Evolutionary conservation across 345 rosid species (phyloP), one percentile per base, ranked within the genome.

Genomic region (Syzygium grande): DNA sequence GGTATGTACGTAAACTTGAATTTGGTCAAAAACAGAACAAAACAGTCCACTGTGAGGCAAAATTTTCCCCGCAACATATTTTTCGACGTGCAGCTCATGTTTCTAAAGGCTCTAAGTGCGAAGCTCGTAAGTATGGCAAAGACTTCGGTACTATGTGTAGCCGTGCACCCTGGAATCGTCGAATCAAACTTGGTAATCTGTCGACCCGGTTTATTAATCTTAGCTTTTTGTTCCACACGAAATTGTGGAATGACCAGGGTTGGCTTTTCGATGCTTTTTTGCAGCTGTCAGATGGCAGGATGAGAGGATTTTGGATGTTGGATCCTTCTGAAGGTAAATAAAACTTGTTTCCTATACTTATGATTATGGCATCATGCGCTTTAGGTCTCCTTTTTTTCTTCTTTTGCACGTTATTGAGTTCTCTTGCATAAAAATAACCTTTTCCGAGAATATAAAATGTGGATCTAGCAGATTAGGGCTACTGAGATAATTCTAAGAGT

Each of bases 271-370:
- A 34, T 73, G 80, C 49, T 34, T 84, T 51, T 51, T 52, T 53
- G 41, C 46, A 84, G 86, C 86, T 84, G 38, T 15, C 59, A 8
- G 58, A 84, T 5, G 49, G 86, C 61, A 51, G 86, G 9, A 84
- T 84, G 86, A 84, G 86, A 38, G 86, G 86, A 34, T 51, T 84
- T 51, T 84, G 86, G 86, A 84, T 52, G 86, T 51, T 84, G 86
- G 59, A 52, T 84, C 27, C 86, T 52, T 84, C 46, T 55, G 86
- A 84, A 52, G 86, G 86, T 84, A 73, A 73, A 73, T 17, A 1
- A 54, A 84, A 29, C 61, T 52, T 51, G 86, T 23, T 11, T 52
- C 59, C 59, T 14, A 30, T 29, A 61, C 86, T 73, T 73, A 73
- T 19, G 80, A 1, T 34, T 38, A 73, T 19, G 0, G 49, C 80